These are phyloP conservation scores for Starmerella bombi DNA, from an alignment of 805 yeast genomes.

Conservation along the genomic window DNA sequence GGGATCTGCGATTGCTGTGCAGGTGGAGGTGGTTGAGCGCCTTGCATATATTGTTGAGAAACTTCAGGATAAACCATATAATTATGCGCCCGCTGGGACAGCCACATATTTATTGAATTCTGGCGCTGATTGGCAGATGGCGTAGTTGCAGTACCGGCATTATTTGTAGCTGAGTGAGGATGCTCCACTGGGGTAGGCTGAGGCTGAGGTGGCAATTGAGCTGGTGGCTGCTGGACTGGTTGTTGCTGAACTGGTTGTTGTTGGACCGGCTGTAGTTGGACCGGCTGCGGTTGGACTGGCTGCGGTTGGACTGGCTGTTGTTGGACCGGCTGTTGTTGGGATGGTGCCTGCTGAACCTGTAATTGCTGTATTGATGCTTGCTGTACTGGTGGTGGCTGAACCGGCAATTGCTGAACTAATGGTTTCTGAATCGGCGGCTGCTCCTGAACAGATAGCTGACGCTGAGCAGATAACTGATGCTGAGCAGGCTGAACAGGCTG, in stretches of 20 bases:
- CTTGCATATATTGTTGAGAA: neutral
- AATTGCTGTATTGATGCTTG: neutral
- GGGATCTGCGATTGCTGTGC: neutral
- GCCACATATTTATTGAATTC: conserved; percentile 9
- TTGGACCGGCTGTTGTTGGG: neutral
- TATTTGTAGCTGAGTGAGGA: neutral
- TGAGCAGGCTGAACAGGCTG: neutral
- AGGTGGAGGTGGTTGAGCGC: no score
- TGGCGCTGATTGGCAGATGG: neutral
- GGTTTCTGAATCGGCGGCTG: neutral
- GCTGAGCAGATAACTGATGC: no score
- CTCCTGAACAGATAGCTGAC: neutral
- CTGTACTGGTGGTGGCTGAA: neutral
- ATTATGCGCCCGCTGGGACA: conserved; percentile 9
- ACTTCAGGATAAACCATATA: conserved; percentile 12
- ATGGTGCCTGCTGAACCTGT: conserved; percentile 2
- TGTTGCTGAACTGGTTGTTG: conserved; percentile 1
- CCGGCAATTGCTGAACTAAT: neutral
- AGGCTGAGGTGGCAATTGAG: neutral
- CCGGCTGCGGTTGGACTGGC: conserved; percentile 3
- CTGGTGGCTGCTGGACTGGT: conserved; percentile 2
- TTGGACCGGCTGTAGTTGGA: conserved; percentile 1
- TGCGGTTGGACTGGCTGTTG: neutral
- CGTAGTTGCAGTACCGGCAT: neutral
- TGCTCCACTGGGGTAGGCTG: neutral